Evolutionary conservation across 2,329 filamentous ascomycete species (phyloP).

Genomic region (Westerdykella aurantiaca): DNA sequence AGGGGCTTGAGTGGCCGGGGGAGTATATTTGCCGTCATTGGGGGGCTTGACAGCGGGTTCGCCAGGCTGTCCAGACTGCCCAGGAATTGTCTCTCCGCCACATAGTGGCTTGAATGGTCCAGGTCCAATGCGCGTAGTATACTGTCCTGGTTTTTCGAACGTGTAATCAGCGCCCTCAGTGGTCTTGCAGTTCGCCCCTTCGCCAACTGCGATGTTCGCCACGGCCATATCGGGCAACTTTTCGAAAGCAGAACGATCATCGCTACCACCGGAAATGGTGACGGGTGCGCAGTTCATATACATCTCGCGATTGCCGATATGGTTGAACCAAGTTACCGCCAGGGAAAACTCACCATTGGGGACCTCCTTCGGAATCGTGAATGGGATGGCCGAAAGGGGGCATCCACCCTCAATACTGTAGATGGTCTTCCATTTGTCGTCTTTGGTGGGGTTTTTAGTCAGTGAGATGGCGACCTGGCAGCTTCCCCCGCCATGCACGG

Average conservation of each 20-base stretch:
- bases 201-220: constrained; percentile 54
- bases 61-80: background rate
- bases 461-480: constrained; percentile 82
- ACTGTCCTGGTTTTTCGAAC: constrained; percentile 62
- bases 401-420: constrained; percentile 83
- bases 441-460: constrained; percentile 61
- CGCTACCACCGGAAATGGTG: constrained; percentile 51
- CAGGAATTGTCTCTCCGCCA: constrained; percentile 9
- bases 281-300: constrained; percentile 93
- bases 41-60: background rate
- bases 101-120: constrained; percentile 24
- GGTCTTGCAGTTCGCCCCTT: constrained; percentile 47
- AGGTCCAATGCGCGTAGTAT: constrained; percentile 33
- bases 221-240: constrained; percentile 67
- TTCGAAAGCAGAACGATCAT: constrained; percentile 50
- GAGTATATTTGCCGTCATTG: constrained; percentile 9
- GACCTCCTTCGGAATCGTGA: constrained; percentile 66
- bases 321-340: constrained; percentile 91
- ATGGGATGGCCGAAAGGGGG: constrained; percentile 59
- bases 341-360: constrained; percentile 68
- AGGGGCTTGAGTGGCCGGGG: constrained; percentile 7
- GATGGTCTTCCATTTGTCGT: constrained; percentile 78
- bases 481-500: constrained; percentile 82
- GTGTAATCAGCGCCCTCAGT: constrained; percentile 39
- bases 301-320: constrained; percentile 83